Evolutionary conservation across 805 yeast species (phyloP), one percentile per base, ranked within the genome.

Genomic region (Candida schatavii): DNA sequence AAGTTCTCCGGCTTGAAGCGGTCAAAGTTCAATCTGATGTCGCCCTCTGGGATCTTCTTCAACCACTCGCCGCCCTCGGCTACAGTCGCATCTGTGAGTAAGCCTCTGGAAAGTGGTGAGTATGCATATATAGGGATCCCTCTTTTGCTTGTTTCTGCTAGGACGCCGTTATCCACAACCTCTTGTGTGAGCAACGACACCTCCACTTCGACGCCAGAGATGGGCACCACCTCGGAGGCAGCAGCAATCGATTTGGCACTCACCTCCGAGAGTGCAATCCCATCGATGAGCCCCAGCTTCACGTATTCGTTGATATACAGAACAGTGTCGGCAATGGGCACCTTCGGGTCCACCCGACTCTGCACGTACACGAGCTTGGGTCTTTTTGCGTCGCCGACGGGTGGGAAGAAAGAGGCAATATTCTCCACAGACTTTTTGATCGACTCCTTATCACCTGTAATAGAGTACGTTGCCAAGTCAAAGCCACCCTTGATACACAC

Each of bases 101-200:
- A 66, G 1, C 96, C 97, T 53, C 86, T 74, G 7, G 89, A 83
- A 41, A 89, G 70, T 23, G 97, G 97, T 23, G 95, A 84, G 62
- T 89, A 89, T 20, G 89, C 86, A 43, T 87, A 69, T 23, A 87
- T 68, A 11, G 93, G 84, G 42, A 89, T 75, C 13, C 70, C 70
- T 26, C 72, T 61, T 46, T 82, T 78, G 17, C 75, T 72, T 48
- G 83, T 78, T 4, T 75, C 72, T 3, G 71, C 77, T 46, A 82
- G 75, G 18, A 85, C 71, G 1, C 91, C 96, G 56, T 85, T 80
- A 2, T 57, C 44, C 34, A 80, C 55, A 30, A 83, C 74, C 13
- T 84, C 86, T 35, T 78, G 74, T n/a, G 80, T 60, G 66, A 83
- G 78, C 43, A 90, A 57, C 2, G 95, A 86, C 46, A 83, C 75